Evolutionary conservation across 306 rosid species (phyloP).

Genomic region (Pyrus betulifolia): DNA sequence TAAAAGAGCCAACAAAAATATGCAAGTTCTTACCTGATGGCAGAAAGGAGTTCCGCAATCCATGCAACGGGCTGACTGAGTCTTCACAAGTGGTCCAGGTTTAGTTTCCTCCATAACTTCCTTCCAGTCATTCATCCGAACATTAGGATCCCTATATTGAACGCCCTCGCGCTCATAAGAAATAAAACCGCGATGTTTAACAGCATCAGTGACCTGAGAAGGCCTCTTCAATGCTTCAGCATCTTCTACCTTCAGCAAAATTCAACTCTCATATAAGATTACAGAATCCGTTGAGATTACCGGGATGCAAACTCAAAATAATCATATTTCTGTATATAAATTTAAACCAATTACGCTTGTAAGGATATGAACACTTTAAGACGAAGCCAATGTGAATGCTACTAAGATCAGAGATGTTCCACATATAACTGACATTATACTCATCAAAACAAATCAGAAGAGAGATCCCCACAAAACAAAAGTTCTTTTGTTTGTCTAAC

Average conservation of each 20-base stretch:
- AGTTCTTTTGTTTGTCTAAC: background rate
- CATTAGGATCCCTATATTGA: slow-evolving; percentile 80
- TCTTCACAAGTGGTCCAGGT: slow-evolving; percentile 90
- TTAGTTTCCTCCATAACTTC: slow-evolving; percentile 89
- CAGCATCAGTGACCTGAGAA: slow-evolving; percentile 53
- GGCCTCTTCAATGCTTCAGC: slow-evolving; percentile 58
- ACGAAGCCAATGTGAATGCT: background rate
- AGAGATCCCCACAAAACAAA: background rate
- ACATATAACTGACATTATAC: background rate
- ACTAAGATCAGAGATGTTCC: background rate
- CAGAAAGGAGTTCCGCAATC: slow-evolving; percentile 99
- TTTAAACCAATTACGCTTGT: background rate
- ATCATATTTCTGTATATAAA: background rate
- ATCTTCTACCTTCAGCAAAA: slow-evolving; percentile 32
- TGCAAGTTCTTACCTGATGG: slow-evolving; percentile 60
- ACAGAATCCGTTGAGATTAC: background rate
- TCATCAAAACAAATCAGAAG: background rate
- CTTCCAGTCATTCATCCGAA: slow-evolving; percentile 79
- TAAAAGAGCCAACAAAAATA: background rate
- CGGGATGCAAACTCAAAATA: background rate
- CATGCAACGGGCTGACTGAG: slow-evolving; percentile 99
- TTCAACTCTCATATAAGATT: slow-evolving; percentile 1
- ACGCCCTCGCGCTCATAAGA: slow-evolving; percentile 95
- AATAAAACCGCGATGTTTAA: slow-evolving; percentile 85
- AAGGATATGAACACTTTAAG: background rate